These are phyloP conservation scores for Agaricus sinodeliciosus DNA, from an alignment of 768 basidiomycete genomes.

Conservation along the genomic window DNA sequence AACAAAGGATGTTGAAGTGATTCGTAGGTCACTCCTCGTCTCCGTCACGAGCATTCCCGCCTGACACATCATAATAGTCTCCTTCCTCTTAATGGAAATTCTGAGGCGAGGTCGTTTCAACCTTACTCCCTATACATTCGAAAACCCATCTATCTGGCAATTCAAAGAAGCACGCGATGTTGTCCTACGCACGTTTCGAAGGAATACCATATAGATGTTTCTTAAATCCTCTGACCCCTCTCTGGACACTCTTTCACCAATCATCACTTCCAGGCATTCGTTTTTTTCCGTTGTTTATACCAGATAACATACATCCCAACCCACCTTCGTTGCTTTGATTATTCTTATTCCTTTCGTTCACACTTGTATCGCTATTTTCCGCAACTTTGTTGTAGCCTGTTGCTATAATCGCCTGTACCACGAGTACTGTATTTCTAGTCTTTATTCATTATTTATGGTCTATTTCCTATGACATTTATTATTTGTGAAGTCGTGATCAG, in stretches of 20 bases:
- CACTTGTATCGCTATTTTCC: not conserved
- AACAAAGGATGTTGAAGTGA: slow-evolving; percentile 44
- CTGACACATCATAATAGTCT: slow-evolving; percentile 30
- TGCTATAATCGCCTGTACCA: too few relatives aligned
- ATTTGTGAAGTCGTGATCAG: too few relatives aligned
- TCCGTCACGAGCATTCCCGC: not conserved
- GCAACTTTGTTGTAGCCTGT: not conserved
- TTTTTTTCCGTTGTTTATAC: not conserved
- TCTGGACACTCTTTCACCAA: not conserved
- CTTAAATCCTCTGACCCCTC: not conserved
- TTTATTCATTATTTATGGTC: too few relatives aligned
- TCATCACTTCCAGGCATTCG: not conserved
- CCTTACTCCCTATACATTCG: slow-evolving; percentile 41
- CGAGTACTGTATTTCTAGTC: too few relatives aligned
- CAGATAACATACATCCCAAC: not conserved
- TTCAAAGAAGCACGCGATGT: slow-evolving; percentile 33
- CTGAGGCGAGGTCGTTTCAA: slow-evolving; percentile 52
- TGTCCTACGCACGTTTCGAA: slow-evolving; percentile 29
- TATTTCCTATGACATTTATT: too few relatives aligned
- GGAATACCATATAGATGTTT: slow-evolving; percentile 27
- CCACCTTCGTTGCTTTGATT: not conserved
- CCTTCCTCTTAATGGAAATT: slow-evolving; percentile 61
- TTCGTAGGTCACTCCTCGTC: slow-evolving; percentile 29
- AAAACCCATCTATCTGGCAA: slow-evolving; percentile 43
- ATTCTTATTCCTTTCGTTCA: not conserved